A percentile compares a stretch with the other conserved stretches of the same genome.
These are phyloP conservation scores for Daldinia grandis DNA, from an alignment of 495 filamentous ascomycete species.

Conservation along the genomic window DNA sequence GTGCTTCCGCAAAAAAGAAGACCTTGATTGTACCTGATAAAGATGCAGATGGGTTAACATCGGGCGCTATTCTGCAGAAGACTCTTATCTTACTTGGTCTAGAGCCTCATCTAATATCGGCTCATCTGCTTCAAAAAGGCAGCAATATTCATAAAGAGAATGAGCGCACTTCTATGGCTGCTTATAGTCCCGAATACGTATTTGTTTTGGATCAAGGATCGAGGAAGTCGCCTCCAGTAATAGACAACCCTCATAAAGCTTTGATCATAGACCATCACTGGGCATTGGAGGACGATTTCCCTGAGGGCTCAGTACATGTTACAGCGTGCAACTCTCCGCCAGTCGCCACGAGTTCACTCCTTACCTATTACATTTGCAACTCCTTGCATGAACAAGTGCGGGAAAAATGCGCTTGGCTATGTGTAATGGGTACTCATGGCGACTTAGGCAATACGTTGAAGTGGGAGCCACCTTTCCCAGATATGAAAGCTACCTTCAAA, in stretches of 20 bases:
- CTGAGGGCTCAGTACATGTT: constrained; percentile 56
- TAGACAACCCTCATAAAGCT: constrained; percentile 49
- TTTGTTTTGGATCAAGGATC: constrained; percentile 70
- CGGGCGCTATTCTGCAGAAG: constrained; percentile 64
- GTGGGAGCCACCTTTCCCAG: constrained; percentile 66
- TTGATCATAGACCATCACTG: constrained; percentile 69
- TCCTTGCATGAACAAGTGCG: constrained; percentile 56
- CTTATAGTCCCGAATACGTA: constrained; percentile 57
- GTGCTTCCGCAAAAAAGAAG: constrained; percentile 39
- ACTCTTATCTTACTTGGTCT: constrained; percentile 63
- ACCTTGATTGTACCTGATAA: constrained; percentile 67
- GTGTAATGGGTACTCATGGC: constrained; percentile 66
- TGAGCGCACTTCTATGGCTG: constrained; percentile 57
- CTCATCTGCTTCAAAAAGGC: constrained; percentile 63
- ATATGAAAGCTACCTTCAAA: constrained; percentile 64
- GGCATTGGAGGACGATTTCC: constrained; percentile 59
- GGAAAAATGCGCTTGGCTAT: constrained; percentile 60
- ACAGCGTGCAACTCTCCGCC: constrained; percentile 65
- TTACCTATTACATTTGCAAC: constrained; percentile 66
- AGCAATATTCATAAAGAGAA: constrained; percentile 57
- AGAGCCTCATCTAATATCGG: constrained; percentile 52
- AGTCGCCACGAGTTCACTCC: constrained; percentile 63
- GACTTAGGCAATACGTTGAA: constrained; percentile 66
- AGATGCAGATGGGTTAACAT: constrained; percentile 67
- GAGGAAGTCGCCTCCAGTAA: constrained; percentile 56